A percentile compares a stretch with the other conserved stretches of the same genome.
Conservation (phyloP, 116 monocot species). For the Zostera marina region DNA sequence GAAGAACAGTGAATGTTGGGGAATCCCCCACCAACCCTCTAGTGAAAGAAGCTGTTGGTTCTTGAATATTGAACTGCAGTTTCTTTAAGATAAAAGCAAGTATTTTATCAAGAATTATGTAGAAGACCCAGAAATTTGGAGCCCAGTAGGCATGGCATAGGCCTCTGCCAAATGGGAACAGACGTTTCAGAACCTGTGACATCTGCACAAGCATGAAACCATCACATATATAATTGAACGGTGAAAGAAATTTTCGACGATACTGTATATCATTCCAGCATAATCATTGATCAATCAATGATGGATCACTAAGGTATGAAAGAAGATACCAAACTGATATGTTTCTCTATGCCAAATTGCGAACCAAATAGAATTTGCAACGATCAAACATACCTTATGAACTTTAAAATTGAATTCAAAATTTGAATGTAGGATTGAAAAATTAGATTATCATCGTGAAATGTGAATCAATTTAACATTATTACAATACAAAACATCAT, state of each 20-base stretch:
- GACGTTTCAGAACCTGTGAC: conserved; percentile 50
- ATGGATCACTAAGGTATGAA: too few relatives aligned
- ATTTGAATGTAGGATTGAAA: too few relatives aligned
- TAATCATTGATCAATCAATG: too few relatives aligned
- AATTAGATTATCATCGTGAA: too few relatives aligned
- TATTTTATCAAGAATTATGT: conserved; percentile 72
- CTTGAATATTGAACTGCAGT: conserved; percentile 40
- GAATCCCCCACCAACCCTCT: conserved; percentile 76
- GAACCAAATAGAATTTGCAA: too few relatives aligned
- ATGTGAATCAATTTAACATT: too few relatives aligned
- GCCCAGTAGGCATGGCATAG: conserved; percentile 97
- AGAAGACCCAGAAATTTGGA: conserved; percentile 97
- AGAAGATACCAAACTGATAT: too few relatives aligned
- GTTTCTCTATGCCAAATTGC: too few relatives aligned
- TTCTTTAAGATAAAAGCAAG: conserved; percentile 39
- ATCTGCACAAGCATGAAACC: conserved; percentile 43
- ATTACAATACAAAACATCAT: too few relatives aligned
- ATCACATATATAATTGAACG: neutral
- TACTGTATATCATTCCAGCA: too few relatives aligned
- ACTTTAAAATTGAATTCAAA: too few relatives aligned
- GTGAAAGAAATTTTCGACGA: neutral
- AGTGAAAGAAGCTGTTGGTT: conserved; percentile 72
- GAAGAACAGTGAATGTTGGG: conserved; percentile 77
- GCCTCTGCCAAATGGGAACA: conserved; percentile 96
- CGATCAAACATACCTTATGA: too few relatives aligned